Percentiles rank a stretch among this genome's conserved stretches.
Conservation (phyloP, 495 filamentous ascomycete species). For the Hypoxylon rickii region DNA sequence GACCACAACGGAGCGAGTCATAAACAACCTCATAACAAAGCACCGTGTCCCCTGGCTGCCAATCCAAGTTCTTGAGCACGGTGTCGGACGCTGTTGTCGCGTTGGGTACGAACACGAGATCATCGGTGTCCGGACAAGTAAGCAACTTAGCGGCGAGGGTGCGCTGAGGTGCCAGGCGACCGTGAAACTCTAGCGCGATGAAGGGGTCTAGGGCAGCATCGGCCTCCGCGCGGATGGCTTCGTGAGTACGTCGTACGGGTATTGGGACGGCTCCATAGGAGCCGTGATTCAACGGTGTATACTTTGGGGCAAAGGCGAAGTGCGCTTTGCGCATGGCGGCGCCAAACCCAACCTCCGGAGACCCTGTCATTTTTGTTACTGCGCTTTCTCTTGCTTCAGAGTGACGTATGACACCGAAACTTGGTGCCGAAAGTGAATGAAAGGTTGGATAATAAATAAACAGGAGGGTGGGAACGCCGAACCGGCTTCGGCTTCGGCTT, state of each 20-base stretch:
- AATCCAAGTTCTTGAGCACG: slow-evolving; percentile 69
- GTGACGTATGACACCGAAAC: slow-evolving; percentile 9
- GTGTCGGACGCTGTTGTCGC: slow-evolving; percentile 77
- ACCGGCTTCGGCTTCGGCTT: not conserved
- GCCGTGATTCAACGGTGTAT: slow-evolving; percentile 48
- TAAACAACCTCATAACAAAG: slow-evolving; percentile 62
- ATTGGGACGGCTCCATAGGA: slow-evolving; percentile 45
- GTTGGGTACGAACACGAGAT: slow-evolving; percentile 76
- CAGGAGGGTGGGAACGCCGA: not conserved
- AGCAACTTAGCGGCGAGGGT: slow-evolving; percentile 61
- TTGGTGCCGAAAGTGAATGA: too few relatives aligned
- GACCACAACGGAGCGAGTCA: slow-evolving; percentile 63
- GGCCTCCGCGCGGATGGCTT: slow-evolving; percentile 31
- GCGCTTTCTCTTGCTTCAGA: not conserved
- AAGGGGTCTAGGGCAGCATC: slow-evolving; percentile 42
- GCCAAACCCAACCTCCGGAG: slow-evolving; percentile 28
- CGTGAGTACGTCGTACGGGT: slow-evolving; percentile 32
- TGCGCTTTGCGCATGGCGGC: slow-evolving; percentile 31
- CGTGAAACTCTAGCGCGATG: slow-evolving; percentile 59
- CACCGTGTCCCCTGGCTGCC: slow-evolving; percentile 35
- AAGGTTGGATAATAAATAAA: too few relatives aligned
- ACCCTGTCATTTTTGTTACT: not conserved
- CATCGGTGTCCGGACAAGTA: slow-evolving; percentile 56
- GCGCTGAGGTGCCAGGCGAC: slow-evolving; percentile 62
- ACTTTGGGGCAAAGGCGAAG: slow-evolving; percentile 33